phyloP scores from a whole-genome alignment of 2,329 filamentous ascomycete genomes.

The Parafenestella ontariensis region DNA sequence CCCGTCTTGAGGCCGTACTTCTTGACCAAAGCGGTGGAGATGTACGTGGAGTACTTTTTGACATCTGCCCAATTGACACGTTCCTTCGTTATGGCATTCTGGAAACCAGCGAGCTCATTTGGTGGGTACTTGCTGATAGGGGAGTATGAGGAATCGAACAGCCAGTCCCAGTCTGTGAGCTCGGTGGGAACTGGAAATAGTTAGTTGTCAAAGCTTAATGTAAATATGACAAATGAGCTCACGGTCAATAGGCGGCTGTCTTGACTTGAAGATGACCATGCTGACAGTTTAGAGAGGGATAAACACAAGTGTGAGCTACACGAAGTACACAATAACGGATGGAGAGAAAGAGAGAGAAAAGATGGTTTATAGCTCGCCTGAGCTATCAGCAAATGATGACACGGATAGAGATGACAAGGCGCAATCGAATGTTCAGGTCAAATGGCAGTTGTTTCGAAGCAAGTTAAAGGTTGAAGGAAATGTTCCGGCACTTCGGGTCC shows the following conservation, averaged over 20 bases:
- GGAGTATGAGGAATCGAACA: constrained; percentile 64
- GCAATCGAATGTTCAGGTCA: not conserved
- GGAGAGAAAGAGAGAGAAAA: too few species aligned
- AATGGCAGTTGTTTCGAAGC: not conserved
- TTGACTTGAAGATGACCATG: constrained; percentile 53
- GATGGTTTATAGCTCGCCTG: too few species aligned
- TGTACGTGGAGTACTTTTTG: constrained; percentile 62
- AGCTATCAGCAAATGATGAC: too few species aligned
- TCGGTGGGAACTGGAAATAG: constrained; percentile 57
- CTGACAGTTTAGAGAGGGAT: constrained; percentile 2
- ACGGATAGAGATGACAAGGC: too few species aligned
- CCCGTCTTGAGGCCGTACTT: constrained; percentile 62
- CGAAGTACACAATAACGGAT: not conserved
- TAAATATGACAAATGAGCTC: constrained; percentile 3
- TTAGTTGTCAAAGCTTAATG: constrained; percentile 6
- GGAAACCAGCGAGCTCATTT: constrained; percentile 59
- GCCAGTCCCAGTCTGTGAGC: constrained; percentile 67
- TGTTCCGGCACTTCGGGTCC: not conserved
- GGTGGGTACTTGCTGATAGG: constrained; percentile 52
- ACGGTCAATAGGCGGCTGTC: constrained; percentile 54
- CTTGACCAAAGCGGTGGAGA: constrained; percentile 67
- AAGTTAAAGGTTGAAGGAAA: not conserved
- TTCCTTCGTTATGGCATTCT: constrained; percentile 66
- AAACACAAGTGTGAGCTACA: not conserved
- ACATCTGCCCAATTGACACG: constrained; percentile 65